phyloP scores from a whole-genome alignment of 192 early-diverging fungal species.

The Coemansia guatemalensis region DNA sequence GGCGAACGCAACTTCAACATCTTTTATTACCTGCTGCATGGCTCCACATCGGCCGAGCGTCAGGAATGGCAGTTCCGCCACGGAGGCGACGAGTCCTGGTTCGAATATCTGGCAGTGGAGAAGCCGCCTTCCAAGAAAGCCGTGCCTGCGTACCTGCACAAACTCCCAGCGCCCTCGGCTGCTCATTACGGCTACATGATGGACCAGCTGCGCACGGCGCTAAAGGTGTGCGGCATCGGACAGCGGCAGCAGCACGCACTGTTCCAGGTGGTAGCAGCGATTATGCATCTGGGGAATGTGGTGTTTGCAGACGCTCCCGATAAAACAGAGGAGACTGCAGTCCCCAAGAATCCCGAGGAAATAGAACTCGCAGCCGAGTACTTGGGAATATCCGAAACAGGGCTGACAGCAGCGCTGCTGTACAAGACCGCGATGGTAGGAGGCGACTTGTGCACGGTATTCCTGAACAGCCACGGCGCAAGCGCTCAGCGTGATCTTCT shows the following conservation, averaged over 20 bases:
- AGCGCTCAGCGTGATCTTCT: conserved; percentile 78
- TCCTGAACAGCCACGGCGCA: conserved; percentile 78
- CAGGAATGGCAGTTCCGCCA: conserved; percentile 60
- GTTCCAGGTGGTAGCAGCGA: conserved; percentile 82
- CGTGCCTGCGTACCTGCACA: conserved; percentile 3
- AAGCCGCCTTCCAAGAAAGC: conserved; percentile 5
- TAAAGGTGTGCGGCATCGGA: conserved; percentile 63
- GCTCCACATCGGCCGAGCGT: conserved; percentile 74
- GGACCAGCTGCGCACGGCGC: conserved; percentile 63
- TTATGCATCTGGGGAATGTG: conserved; percentile 90
- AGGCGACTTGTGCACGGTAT: conserved; percentile 86
- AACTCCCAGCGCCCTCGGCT: conserved; percentile 52
- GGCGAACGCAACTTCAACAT: conserved; percentile 67
- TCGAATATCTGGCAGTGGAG: conserved; percentile 54
- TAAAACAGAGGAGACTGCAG: conserved; percentile 68
- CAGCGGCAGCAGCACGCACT: conserved; percentile 71
- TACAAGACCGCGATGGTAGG: conserved; percentile 82
- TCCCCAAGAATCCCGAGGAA: conserved; percentile 71
- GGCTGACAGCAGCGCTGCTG: conserved; percentile 71
- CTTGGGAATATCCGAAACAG: conserved; percentile 66
- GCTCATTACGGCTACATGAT: conserved; percentile 48
- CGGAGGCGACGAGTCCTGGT: conserved; percentile 50
- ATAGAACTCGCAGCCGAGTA: conserved; percentile 73
- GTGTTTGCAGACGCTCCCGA: conserved; percentile 68
- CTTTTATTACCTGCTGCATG: conserved; percentile 84